Evolutionary conservation across 2,329 filamentous ascomycete species (phyloP).

Genomic region (Colletotrichum viniferum): DNA sequence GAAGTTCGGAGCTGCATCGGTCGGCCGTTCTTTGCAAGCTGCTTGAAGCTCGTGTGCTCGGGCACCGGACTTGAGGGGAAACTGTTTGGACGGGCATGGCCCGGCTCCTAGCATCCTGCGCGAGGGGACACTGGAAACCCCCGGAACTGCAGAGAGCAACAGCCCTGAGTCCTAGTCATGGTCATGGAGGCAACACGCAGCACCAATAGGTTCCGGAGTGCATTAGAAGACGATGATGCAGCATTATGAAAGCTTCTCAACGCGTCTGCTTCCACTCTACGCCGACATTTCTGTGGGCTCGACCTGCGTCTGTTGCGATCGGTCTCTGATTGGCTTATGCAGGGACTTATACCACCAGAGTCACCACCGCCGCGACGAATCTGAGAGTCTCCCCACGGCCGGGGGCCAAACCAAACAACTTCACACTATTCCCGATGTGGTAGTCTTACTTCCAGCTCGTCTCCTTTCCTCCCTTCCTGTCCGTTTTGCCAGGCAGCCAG

Average conservation of each 20-base stretch:
- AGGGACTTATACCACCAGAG: neutral
- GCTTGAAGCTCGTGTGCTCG: conserved; percentile 3
- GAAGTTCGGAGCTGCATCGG: conserved; percentile 1
- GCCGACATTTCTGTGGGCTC: neutral
- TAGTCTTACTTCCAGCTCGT: neutral
- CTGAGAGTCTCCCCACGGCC: neutral
- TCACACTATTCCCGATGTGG: neutral
- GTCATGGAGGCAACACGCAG: neutral
- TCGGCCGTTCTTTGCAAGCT: neutral
- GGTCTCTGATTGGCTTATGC: neutral
- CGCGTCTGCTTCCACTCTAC: neutral
- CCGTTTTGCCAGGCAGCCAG: neutral
- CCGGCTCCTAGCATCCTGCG: neutral
- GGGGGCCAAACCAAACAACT: neutral
- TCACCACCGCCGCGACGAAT: neutral
- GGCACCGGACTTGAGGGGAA: neutral
- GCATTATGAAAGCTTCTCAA: neutral
- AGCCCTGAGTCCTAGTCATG: neutral
- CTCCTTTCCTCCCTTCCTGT: neutral
- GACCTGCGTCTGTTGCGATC: neutral
- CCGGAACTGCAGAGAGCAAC: neutral
- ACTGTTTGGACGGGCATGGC: neutral
- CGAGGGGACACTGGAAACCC: neutral
- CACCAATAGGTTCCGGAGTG: neutral
- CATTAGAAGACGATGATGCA: neutral